These are phyloP conservation scores for Rhizophora apiculata DNA, from an alignment of 345 rosid species.

Conservation along the genomic window DNA sequence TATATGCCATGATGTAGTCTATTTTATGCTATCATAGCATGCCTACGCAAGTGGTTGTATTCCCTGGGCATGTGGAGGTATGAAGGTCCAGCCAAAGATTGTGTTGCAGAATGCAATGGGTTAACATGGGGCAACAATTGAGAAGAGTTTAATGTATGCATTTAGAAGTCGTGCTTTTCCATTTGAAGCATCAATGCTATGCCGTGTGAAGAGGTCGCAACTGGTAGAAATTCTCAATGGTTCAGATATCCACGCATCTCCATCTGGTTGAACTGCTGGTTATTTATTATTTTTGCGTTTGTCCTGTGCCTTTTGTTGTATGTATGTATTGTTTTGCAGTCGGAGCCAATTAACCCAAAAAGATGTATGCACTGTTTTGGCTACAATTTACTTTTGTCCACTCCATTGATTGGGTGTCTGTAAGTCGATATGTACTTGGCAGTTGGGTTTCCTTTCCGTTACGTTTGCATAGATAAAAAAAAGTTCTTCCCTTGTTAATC, in stretches of 20 bases:
- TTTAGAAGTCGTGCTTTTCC: conserved; percentile 11
- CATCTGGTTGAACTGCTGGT: not conserved
- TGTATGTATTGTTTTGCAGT: not conserved
- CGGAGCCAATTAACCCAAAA: no score
- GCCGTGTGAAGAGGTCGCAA: conserved; percentile 8
- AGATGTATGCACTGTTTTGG: no score
- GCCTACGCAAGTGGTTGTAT: not conserved
- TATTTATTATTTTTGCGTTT: conserved; percentile 10
- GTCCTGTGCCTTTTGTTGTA: conserved; percentile 4
- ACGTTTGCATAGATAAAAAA: not conserved
- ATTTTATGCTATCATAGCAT: not conserved
- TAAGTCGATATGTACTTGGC: not conserved
- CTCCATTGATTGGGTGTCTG: not conserved
- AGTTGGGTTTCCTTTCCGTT: not conserved
- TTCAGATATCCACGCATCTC: not conserved
- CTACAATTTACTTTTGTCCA: not conserved
- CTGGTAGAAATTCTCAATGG: not conserved
- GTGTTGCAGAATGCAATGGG: not conserved
- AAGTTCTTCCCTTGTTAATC: no score
- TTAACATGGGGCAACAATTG: conserved; percentile 11
- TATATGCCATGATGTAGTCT: conserved; percentile 20
- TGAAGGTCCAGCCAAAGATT: not conserved
- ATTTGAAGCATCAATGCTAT: conserved; percentile 19
- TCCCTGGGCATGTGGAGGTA: not conserved
- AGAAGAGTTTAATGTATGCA: conserved; percentile 13